Evolutionary conservation across 768 basidiomycete genomes (phyloP).

Genomic region (Mycena epipterygia): DNA sequence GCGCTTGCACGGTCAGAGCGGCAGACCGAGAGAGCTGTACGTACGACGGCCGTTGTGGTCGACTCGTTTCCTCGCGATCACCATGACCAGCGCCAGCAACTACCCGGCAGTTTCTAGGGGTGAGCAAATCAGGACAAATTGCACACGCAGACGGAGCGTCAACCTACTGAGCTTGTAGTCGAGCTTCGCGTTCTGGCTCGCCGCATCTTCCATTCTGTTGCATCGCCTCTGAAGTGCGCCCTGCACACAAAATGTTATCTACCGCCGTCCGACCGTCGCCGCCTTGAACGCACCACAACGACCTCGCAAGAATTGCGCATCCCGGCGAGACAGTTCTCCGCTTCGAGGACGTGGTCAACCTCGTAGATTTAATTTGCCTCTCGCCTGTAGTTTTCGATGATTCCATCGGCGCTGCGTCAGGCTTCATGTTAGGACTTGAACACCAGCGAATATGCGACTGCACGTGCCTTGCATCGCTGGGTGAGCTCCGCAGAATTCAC

Average conservation of each 20-base stretch:
- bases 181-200: slow-evolving; percentile 46
- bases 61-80: slow-evolving; percentile 64
- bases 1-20: neutral
- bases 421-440: slow-evolving; percentile 67
- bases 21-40: slow-evolving; percentile 32
- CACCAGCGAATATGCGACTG: neutral
- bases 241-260: neutral
- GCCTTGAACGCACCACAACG: slow-evolving; percentile 32
- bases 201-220: slow-evolving; percentile 45
- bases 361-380: slow-evolving; percentile 56
- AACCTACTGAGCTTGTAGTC: slow-evolving; percentile 56
- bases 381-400: slow-evolving; percentile 62
- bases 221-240: slow-evolving; percentile 41
- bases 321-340: slow-evolving; percentile 54
- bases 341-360: slow-evolving; percentile 49
- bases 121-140: neutral
- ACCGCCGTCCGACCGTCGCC: neutral
- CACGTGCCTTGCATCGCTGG: slow-evolving; percentile 62
- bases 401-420: slow-evolving; percentile 59
- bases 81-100: slow-evolving; percentile 57
- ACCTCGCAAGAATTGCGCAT: slow-evolving; percentile 45
- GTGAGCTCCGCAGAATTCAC: slow-evolving; percentile 73
- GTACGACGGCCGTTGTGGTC: slow-evolving; percentile 69
- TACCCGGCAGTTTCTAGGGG: slow-evolving; percentile 48
- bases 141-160: neutral